Evolutionary conservation across 2,329 filamentous ascomycete genomes (phyloP).

Genomic region (Aureobasidium melanogenum): DNA sequence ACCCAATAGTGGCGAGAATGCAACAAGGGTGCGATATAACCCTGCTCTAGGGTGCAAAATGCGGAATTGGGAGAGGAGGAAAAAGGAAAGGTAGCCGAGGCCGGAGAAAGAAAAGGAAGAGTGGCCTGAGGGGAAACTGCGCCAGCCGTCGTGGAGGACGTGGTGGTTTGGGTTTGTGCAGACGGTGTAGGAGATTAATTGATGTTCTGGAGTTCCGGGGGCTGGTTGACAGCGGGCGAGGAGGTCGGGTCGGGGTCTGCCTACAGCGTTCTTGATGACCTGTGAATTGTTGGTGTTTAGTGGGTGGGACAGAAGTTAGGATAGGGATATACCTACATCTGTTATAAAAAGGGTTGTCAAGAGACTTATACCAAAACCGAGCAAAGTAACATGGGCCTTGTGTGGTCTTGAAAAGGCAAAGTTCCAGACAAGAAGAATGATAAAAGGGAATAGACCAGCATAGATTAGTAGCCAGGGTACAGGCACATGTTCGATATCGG

Average conservation of each 20-base stretch:
- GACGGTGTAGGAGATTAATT: slow-evolving; percentile 53
- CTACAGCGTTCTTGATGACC: slow-evolving; percentile 80
- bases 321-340: slow-evolving; percentile 39
- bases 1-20: slow-evolving; percentile 46
- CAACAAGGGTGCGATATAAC: slow-evolving; percentile 45
- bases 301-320: neutral
- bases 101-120: slow-evolving; percentile 72
- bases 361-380: slow-evolving; percentile 68
- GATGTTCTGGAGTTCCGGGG: slow-evolving; percentile 45
- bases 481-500: slow-evolving; percentile 72
- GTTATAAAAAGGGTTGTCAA: slow-evolving; percentile 75
- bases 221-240: slow-evolving; percentile 76
- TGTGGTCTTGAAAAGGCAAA: slow-evolving; percentile 56
- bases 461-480: slow-evolving; percentile 72
- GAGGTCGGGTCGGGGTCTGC: slow-evolving; percentile 75
- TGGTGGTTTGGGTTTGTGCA: slow-evolving; percentile 65
- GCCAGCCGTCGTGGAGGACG: slow-evolving; percentile 71
- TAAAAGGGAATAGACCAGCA: slow-evolving; percentile 62
- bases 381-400: slow-evolving; percentile 76
- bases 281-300: neutral
- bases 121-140: slow-evolving; percentile 75
- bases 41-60: slow-evolving; percentile 51
- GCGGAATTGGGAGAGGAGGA: slow-evolving; percentile 50
- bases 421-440: slow-evolving; percentile 55
- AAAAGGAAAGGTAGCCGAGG: slow-evolving; percentile 58